Evolutionary conservation across 805 yeast species (phyloP).

Genomic region (Wickerhamiella parazyma): DNA sequence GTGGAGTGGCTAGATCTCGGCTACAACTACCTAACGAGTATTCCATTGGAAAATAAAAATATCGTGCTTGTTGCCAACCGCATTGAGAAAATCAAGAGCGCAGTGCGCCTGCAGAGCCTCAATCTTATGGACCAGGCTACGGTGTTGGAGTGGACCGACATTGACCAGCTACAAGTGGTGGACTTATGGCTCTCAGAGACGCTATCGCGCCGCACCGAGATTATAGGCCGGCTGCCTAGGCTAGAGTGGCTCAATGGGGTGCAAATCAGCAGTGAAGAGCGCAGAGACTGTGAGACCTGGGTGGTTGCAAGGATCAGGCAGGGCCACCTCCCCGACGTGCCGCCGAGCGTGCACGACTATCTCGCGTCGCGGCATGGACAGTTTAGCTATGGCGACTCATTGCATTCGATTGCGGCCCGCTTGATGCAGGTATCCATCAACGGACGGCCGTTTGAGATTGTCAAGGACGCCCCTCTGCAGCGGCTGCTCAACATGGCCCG

Average conservation of each 20-base stretch:
- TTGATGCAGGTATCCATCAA: conserved; percentile 16
- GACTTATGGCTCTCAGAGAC: conserved; percentile 33
- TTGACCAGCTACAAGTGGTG: conserved; percentile 31
- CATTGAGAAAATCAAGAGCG: not conserved
- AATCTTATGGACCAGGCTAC: conserved; percentile 3
- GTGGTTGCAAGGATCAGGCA: conserved; percentile 40
- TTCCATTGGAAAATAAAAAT: not conserved
- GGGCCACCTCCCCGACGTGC: conserved; percentile 12
- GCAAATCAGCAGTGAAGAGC: conserved; percentile 31
- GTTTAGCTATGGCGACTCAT: not conserved
- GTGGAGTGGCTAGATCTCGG: conserved; percentile 26
- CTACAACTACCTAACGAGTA: conserved; percentile 25
- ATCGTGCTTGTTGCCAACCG: conserved; percentile 1
- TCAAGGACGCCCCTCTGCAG: conserved; percentile 26
- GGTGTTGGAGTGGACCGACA: conserved; percentile 30
- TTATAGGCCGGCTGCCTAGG: conserved; percentile 35
- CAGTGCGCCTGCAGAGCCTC: not conserved
- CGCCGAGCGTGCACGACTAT: conserved; percentile 12
- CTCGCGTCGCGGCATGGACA: conserved; percentile 22
- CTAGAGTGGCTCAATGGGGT: conserved; percentile 47
- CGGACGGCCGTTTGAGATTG: conserved; percentile 15
- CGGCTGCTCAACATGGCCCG: conserved; percentile 27
- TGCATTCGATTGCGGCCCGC: conserved; percentile 13
- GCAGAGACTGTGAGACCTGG: conserved; percentile 54
- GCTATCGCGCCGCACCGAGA: conserved; percentile 22